Base-by-base conservation (phyloP, 1,284 basidiomycete genomes). In the Sphagnurus paluster region DNA sequence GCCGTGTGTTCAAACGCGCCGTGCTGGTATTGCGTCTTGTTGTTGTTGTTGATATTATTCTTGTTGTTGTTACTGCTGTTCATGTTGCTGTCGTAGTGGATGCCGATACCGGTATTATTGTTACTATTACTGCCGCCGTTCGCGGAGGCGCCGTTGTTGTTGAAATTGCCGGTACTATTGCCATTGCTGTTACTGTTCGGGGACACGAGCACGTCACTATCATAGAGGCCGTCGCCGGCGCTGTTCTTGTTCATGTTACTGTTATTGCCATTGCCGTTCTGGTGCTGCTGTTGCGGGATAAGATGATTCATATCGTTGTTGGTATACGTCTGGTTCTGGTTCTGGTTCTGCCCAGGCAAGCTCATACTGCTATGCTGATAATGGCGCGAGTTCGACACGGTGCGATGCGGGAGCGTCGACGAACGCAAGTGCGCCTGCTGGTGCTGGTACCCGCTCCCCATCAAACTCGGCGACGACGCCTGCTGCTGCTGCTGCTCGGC, bases 291-390 rank as follows among this genome's bases (percentile, higher is more conserved):
- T 11, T 45, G 38, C 32, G n/a, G 4, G 19, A 14, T 30, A 26
- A 33, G 14, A 30, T 30, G n/a, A n/a, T n/a, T n/a, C n/a, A n/a
- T n/a, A n/a, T n/a, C n/a, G n/a, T n/a, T n/a, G n/a, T n/a, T n/a
- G n/a, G 33, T 46, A 29, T 42, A 40, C 28, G 11, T 28, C 28
- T 38, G 33, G 14, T 13, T 17, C 39, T 42, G 41, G 16, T 24
- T 43, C 39, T 30, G 35, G 14, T 25, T 14, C 38, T 42, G 37
- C 32, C 45, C 40, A 5, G 62, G 62, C 48, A 63, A 64, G 49
- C 62, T 76, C 66, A 74, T 68, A 52, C 71, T 74, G 51, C 56
- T 74, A 49, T 71, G 70, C 53, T 71, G 67, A 53, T 61, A 65
- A 57, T 72, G 70, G 6, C 72, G 60, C 54, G 44, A 44, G 32